phyloP scores from a whole-genome alignment of 805 yeast species.

The Kluyveromyces lactis region DNA sequence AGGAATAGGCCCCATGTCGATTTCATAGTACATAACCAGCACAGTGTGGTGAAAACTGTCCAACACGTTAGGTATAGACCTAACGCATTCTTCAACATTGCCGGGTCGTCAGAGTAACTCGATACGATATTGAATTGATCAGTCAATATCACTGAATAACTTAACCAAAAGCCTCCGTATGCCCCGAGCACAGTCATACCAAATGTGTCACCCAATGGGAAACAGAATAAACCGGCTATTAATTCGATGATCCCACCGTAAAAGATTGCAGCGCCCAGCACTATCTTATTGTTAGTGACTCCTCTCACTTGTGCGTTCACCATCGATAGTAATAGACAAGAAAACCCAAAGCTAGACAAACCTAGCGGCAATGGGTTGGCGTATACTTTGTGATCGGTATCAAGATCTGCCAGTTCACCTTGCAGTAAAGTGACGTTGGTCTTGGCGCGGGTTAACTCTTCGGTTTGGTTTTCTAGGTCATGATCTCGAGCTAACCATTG shows the following conservation, averaged over 20 bases:
- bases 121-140: conserved; percentile 44
- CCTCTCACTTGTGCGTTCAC: conserved; percentile 52
- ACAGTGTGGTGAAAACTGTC: conserved; percentile 47
- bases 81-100: conserved; percentile 37
- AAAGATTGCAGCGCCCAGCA: conserved; percentile 52
- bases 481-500: neutral
- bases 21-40: conserved; percentile 42
- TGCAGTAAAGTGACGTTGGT: neutral
- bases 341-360: conserved; percentile 46
- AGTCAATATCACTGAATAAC: conserved; percentile 48
- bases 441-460: neutral
- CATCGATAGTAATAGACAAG: conserved; percentile 46
- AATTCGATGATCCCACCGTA: conserved; percentile 58
- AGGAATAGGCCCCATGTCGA: conserved; percentile 43
- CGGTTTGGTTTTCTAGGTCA: neutral
- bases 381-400: neutral
- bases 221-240: conserved; percentile 59
- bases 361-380: conserved; percentile 39
- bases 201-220: conserved; percentile 56
- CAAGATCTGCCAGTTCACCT: neutral
- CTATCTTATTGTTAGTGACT: conserved; percentile 44
- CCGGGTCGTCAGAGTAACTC: conserved; percentile 32
- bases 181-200: conserved; percentile 42
- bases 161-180: conserved; percentile 58
- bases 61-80: conserved; percentile 47